Percentiles rank a stretch among this genome's conserved stretches.
Conservation (phyloP, 805 yeast species). For the Wickerhamiella lipophila region DNA sequence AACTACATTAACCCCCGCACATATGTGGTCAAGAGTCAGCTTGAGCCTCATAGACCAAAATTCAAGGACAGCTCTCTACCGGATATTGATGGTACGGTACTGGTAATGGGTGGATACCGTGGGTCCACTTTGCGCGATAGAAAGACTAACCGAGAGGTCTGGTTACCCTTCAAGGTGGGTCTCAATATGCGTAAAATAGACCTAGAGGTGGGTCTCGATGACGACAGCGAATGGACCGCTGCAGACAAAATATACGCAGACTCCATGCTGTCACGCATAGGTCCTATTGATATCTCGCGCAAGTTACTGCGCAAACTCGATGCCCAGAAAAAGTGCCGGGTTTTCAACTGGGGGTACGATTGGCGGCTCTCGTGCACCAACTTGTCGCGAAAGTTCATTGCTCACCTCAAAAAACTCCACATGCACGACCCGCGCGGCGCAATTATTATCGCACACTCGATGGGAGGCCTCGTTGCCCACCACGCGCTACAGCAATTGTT, state of each 20-base stretch:
- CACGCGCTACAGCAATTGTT: conserved; percentile 44
- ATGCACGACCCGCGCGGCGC: conserved; percentile 39
- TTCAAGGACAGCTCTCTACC: background rate
- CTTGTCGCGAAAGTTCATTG: conserved; percentile 38
- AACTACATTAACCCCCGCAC: conserved; percentile 52
- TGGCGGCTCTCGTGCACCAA: conserved; percentile 70
- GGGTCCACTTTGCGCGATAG: conserved; percentile 66
- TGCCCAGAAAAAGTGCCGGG: conserved; percentile 39
- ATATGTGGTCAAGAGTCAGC: conserved; percentile 53
- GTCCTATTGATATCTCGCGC: conserved; percentile 69
- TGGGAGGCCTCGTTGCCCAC: conserved; percentile 87
- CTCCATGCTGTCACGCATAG: conserved; percentile 68
- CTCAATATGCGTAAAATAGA: conserved; percentile 58
- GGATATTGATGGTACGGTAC: conserved; percentile 57
- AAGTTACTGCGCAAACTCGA: conserved; percentile 43
- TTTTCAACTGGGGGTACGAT: conserved; percentile 79
- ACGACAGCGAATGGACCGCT: conserved; percentile 49
- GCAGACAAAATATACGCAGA: conserved; percentile 37
- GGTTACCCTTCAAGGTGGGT: conserved; percentile 84
- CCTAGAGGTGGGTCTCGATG: conserved; percentile 57
- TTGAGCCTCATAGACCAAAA: conserved; percentile 32
- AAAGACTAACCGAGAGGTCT: conserved; percentile 50
- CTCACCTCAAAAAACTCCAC: conserved; percentile 35
- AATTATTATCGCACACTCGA: conserved; percentile 73
- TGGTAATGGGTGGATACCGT: conserved; percentile 78